Percentiles rank a stretch among this genome's conserved stretches.
Evolutionary conservation across 768 basidiomycete genomes (phyloP).

Genomic region (Termitomyces sp.): DNA sequence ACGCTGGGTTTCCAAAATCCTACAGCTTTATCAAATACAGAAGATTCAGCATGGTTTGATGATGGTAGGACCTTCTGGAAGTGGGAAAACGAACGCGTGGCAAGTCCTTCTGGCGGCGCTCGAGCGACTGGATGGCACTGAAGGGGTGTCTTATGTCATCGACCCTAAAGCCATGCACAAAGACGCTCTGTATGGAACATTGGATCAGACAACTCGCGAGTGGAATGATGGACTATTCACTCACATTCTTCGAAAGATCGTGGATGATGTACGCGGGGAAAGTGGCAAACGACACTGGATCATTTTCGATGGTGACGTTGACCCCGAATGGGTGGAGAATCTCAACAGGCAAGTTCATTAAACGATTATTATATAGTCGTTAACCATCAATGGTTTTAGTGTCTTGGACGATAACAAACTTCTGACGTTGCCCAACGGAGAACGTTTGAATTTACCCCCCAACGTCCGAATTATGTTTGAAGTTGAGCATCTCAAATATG

Average conservation of each 20-base stretch:
- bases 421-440: conserved; percentile 94
- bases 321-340: conserved; percentile 99
- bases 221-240: conserved; percentile 99
- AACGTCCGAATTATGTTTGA: conserved; percentile 99
- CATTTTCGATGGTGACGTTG: conserved; percentile 98
- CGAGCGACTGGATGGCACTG: conserved; percentile 85
- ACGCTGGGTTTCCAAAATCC: conserved; percentile 90
- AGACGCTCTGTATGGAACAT: conserved; percentile 94
- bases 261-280: conserved; percentile 97
- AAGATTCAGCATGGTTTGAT: conserved; percentile 99
- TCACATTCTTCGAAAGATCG: conserved; percentile 94
- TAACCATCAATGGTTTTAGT: conserved; percentile 39
- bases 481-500: conserved; percentile 95
- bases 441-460: conserved; percentile 92
- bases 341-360: conserved; percentile 76
- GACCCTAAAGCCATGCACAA: conserved; percentile 99
- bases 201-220: conserved; percentile 95
- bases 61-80: conserved; percentile 99
- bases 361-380: neutral
- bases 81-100: conserved; percentile 97
- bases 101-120: conserved; percentile 87
- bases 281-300: conserved; percentile 98
- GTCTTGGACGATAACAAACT: conserved; percentile 99
- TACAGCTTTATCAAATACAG: conserved; percentile 98
- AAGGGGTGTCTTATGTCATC: conserved; percentile 94